Base-by-base conservation (phyloP, 352 stramenopile genomes). In the Halophytophthora batemanensis region DNA sequence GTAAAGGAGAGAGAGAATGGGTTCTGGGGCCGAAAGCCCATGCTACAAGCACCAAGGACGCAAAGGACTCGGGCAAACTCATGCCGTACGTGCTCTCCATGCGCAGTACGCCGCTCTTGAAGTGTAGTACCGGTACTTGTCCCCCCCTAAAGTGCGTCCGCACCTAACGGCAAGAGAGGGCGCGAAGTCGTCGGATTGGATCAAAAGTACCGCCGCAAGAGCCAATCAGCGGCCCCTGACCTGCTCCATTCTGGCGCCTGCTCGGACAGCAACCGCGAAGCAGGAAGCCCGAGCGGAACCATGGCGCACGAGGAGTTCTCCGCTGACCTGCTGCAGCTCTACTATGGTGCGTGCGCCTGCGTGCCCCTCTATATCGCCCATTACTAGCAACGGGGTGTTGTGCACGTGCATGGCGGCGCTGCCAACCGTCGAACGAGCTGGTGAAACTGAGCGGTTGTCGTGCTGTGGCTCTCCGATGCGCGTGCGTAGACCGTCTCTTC, bases 241-340 rank as follows among this genome's bases (percentile, higher is more conserved):
- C 13, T 35, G 29, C 29, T 13, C 29, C 17, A 4, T 52, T 59
- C 31, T 13, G 18, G 40, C 52, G 19, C 51, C 15, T 44, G 58
- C 48, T 61, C 46, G 15, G 17, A 36, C 45, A 47, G 34, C 41
- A 57, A 59, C 14, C 5, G 19, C 17, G 3, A 14, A 38, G 7
- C 34, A 35, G 13, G 28, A 17, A 54, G 40, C 10, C 28, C 10
- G 29, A 19, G n/a, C n/a, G 13, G n/a, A 7, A 17, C 43, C 31
- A 92, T 92, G 82, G 55, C 71, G 52, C 69, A 85, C 50, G 74
- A 89, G 48, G 74, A 85, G 58, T 94, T 94, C 72, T 92, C 81
- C 36, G 69, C 70, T n/a, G 84, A 94, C 52, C 59, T 94, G 38
- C 64, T 94, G 63, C 80, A 87, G 61, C 70, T 94, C 13, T 94